phyloP scores from a whole-genome alignment of 352 stramenopile genomes.

The Globisporangium carolinianum region DNA sequence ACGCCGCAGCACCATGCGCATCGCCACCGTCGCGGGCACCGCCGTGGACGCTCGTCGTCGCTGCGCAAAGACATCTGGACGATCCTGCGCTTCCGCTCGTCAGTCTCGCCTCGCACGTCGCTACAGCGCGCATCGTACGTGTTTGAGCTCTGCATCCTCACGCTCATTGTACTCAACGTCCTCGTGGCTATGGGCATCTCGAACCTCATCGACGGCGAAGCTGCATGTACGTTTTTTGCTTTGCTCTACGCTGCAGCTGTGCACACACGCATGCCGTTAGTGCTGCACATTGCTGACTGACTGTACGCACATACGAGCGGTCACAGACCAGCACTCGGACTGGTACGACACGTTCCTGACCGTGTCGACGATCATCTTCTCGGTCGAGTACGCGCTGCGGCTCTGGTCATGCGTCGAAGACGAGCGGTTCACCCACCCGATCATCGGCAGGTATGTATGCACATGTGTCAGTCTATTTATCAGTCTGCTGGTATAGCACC shows the following conservation, averaged over 20 bases:
- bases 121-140: conserved; percentile 64
- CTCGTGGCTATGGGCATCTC: conserved; percentile 67
- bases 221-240: conserved; percentile 6
- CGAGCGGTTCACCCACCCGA: conserved; percentile 38
- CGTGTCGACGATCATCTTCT: conserved; percentile 68
- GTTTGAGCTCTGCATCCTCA: conserved; percentile 58
- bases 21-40: background rate
- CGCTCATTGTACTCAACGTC: conserved; percentile 76
- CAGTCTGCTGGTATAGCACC: too few species aligned
- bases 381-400: conserved; percentile 62
- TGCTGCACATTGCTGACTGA: conserved; percentile 1
- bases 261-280: background rate
- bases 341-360: conserved; percentile 80
- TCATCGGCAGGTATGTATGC: conserved; percentile 39
- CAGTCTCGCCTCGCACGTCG: conserved; percentile 40
- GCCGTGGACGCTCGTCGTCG: conserved; percentile 5
- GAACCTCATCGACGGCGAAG: conserved; percentile 15
- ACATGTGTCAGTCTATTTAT: too few species aligned
- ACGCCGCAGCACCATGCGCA: background rate
- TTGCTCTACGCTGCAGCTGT: background rate
- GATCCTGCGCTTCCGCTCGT: conserved; percentile 67
- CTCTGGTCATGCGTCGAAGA: conserved; percentile 84
- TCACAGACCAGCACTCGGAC: conserved; percentile 24
- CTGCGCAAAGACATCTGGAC: conserved; percentile 66
- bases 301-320: background rate